Conservation (phyloP, 176 grass and related monocot genomes). For the Avena atlantica region DNA sequence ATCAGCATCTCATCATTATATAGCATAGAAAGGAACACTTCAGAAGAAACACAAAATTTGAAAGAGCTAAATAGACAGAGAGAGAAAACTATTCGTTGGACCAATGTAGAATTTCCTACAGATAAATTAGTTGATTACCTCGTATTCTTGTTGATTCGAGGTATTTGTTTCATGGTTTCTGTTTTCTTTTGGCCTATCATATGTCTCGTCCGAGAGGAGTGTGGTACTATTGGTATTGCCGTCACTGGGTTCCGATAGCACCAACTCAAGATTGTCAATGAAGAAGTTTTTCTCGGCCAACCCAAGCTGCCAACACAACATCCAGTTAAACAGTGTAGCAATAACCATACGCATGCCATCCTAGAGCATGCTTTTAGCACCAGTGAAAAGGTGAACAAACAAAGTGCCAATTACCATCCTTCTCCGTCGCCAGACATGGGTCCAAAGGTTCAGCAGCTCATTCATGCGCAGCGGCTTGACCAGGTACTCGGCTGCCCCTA, state of each 20-base stretch:
- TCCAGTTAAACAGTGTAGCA: constrained; percentile 30
- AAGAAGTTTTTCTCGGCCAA: constrained; percentile 91
- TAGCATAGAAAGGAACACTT: not conserved
- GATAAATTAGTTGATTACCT: constrained; percentile 53
- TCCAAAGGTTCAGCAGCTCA: constrained; percentile 95
- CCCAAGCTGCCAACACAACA: constrained; percentile 70
- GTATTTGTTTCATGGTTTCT: constrained; percentile 55
- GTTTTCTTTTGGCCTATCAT: constrained; percentile 71
- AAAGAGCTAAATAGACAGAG: constrained; percentile 13
- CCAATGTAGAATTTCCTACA: not conserved
- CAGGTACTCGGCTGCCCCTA: constrained; percentile 90
- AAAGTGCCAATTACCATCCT: constrained; percentile 65
- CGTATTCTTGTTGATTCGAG: constrained; percentile 66
- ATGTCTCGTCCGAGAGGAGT: constrained; percentile 77
- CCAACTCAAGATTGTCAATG: constrained; percentile 66
- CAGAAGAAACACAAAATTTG: not conserved
- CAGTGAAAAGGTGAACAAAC: constrained; percentile 40
- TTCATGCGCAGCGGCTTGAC: constrained; percentile 92
- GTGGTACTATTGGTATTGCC: constrained; percentile 89
- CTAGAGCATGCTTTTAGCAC: constrained; percentile 43
- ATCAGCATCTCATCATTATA: constrained; percentile 20
- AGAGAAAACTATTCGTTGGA: not conserved
- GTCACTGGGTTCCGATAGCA: constrained; percentile 80
- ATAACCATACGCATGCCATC: constrained; percentile 14
- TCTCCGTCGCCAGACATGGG: constrained; percentile 87